Base-by-base conservation (phyloP, 192 early-diverging fungal genomes). In the Coemansia sp. region DNA sequence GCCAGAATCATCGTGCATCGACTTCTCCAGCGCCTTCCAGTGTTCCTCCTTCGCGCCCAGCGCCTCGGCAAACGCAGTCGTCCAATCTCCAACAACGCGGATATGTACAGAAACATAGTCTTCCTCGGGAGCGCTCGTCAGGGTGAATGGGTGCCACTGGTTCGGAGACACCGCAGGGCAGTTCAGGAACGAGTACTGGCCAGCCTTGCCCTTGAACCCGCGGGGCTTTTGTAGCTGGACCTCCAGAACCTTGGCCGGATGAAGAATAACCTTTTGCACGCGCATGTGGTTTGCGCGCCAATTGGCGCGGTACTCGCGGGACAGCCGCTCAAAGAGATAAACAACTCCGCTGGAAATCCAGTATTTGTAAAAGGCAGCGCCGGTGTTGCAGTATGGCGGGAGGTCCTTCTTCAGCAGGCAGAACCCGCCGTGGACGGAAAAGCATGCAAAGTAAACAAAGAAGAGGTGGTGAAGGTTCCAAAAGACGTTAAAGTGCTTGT, bases 381-480 rank as follows among this genome's bases (percentile, higher is more conserved):
- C 91, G 29, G 86, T 85, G 41, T 84, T 83, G 82, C 92, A 93
- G 62, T 85, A 84, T 25, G 86, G 85, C 45, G 79, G 79, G 38
- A 63, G 52, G 54, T 89, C 83, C 22, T 85, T 74, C 70, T 89
- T 91, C 72, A 94, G 86, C 69, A 94, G 86, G 71, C 93, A 94
- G 74, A 93, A 94, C 2, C 86, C 84, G 9, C 93, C 93, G 76
- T 93, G 93, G 71, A 90, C 86, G 48, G 91, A 86, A 19, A 87
- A 83, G 25, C 85, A 87, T 41, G 88, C 87, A 78, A 94, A 93
- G 77, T 91, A 93, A 52, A 93, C 78, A 58, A 93, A 85, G 75
- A 93, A 93, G 33, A 94, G 81, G 65, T 94, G 92, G 66, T 94
- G 91, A 40, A 89, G 86, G 73, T 91, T 92, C 91, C 91, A 94